These are phyloP conservation scores for Gynostemma pentaphyllum DNA, from an alignment of 306 rosid genomes.

Conservation along the genomic window DNA sequence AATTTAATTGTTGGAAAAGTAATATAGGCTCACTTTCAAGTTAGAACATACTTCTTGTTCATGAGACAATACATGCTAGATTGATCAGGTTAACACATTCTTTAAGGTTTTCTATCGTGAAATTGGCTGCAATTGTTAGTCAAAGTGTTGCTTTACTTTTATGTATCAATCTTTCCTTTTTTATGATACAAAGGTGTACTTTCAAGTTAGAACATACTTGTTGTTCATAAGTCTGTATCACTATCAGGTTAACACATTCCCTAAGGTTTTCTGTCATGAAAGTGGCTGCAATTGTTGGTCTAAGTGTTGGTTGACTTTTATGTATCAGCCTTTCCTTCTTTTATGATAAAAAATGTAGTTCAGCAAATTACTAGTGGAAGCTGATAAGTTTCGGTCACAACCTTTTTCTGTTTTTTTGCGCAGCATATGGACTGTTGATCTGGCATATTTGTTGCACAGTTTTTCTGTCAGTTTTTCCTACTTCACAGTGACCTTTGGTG, in stretches of 20 bases:
- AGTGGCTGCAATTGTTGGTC: neutral
- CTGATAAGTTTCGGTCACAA: neutral
- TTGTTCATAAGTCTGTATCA: neutral
- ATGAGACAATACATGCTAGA: neutral
- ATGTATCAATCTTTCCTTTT: neutral
- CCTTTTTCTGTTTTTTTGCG: constrained; percentile 28
- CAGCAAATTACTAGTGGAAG: neutral
- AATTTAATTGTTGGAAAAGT: neutral
- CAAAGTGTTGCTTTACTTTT: neutral
- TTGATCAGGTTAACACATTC: neutral
- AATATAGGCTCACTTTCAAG: neutral
- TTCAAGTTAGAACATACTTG: neutral
- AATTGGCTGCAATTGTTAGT: neutral
- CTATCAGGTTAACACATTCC: neutral
- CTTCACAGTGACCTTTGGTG: constrained; percentile 87
- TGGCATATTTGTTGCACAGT: constrained; percentile 73
- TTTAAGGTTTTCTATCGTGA: no score
- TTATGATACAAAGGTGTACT: neutral
- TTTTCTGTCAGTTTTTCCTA: constrained; percentile 66
- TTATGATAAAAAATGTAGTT: neutral
- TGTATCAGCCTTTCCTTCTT: neutral
- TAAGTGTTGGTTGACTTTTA: neutral
- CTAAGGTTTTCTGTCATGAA: no score
- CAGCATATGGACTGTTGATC: constrained; percentile 97
- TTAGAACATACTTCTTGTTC: neutral